Conservation (phyloP, 176 grass and related monocot genomes). For the Avena sativa region DNA sequence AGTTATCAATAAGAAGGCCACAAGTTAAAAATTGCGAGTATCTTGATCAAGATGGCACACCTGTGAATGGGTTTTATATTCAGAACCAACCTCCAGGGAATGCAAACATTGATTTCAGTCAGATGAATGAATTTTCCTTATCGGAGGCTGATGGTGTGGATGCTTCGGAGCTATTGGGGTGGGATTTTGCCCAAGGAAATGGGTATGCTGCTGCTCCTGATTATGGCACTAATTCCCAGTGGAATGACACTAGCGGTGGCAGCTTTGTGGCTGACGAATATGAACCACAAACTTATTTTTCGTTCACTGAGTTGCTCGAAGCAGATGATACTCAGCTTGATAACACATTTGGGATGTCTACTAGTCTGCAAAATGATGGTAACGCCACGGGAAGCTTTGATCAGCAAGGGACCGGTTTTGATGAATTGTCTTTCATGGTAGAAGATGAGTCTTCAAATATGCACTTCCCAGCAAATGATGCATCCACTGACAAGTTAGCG, state of each 20-base stretch:
- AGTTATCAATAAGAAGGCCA: conserved; percentile 84
- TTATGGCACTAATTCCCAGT: conserved; percentile 39
- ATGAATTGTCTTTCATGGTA: conserved; percentile 43
- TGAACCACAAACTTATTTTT: conserved; percentile 81
- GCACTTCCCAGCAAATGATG: conserved; percentile 26
- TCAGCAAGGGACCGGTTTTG: conserved; percentile 47
- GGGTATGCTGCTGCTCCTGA: conserved; percentile 41
- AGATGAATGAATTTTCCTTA: conserved; percentile 49
- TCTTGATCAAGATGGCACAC: conserved; percentile 39
- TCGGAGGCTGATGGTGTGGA: conserved; percentile 49
- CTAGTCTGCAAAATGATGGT: conserved; percentile 39
- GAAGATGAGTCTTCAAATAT: conserved; percentile 49
- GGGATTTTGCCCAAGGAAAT: conserved; percentile 59
- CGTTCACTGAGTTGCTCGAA: conserved; percentile 76
- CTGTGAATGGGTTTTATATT: conserved; percentile 36
- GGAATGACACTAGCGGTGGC: conserved; percentile 47
- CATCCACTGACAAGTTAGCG: conserved; percentile 21
- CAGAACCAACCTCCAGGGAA: conserved; percentile 44
- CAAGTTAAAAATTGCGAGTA: conserved; percentile 57
- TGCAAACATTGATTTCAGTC: conserved; percentile 44
- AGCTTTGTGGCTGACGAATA: conserved; percentile 51
- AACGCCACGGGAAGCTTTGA: conserved; percentile 34
- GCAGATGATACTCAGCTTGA: conserved; percentile 63
- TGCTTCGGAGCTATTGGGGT: conserved; percentile 60
- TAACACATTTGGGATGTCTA: conserved; percentile 53